These are phyloP conservation scores for Pseudogymnoascus sp. DNA, from an alignment of 2,329 filamentous ascomycete species.

Conservation along the genomic window DNA sequence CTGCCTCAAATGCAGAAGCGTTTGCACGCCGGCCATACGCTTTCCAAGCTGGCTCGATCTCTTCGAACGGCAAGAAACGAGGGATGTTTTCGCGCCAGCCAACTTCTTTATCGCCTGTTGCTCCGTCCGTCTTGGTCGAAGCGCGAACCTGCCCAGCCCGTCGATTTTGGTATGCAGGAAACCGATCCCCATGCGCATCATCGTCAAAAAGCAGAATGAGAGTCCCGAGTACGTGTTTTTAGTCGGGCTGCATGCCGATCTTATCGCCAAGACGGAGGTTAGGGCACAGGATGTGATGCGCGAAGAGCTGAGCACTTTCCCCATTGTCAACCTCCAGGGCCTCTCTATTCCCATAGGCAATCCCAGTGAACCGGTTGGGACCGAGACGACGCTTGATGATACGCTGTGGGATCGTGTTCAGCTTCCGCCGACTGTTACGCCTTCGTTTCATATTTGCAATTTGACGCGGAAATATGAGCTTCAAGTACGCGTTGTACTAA, in stretches of 20 bases:
- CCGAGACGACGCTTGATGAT: conserved; percentile 63
- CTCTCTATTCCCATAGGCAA: conserved; percentile 65
- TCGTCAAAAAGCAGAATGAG: conserved; percentile 69
- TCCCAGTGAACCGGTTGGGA: conserved; percentile 51
- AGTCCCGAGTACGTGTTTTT: conserved; percentile 67
- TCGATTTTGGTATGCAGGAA: conserved; percentile 85
- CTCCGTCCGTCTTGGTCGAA: conserved; percentile 68
- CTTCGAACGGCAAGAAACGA: conserved; percentile 26
- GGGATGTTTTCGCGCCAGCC: conserved; percentile 26
- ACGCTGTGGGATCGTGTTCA: conserved; percentile 65
- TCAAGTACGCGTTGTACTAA: conserved; percentile 72
- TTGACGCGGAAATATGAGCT: conserved; percentile 75
- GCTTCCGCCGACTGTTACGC: conserved; percentile 80
- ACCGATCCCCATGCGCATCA: conserved; percentile 70
- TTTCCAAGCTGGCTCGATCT: conserved; percentile 38
- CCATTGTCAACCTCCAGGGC: conserved; percentile 65
- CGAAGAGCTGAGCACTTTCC: conserved; percentile 66
- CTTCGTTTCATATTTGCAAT: conserved; percentile 85
- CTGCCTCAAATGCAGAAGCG: conserved; percentile 64
- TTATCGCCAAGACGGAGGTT: conserved; percentile 74
- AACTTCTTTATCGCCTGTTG: conserved; percentile 33
- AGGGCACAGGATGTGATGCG: conserved; percentile 69
- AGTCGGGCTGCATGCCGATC: conserved; percentile 70
- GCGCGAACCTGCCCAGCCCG: conserved; percentile 80
- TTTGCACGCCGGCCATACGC: conserved; percentile 70